Evolutionary conservation across 768 basidiomycete genomes (phyloP), one percentile per base, ranked within the genome.

Genomic region (Phanerochaete sordida): DNA sequence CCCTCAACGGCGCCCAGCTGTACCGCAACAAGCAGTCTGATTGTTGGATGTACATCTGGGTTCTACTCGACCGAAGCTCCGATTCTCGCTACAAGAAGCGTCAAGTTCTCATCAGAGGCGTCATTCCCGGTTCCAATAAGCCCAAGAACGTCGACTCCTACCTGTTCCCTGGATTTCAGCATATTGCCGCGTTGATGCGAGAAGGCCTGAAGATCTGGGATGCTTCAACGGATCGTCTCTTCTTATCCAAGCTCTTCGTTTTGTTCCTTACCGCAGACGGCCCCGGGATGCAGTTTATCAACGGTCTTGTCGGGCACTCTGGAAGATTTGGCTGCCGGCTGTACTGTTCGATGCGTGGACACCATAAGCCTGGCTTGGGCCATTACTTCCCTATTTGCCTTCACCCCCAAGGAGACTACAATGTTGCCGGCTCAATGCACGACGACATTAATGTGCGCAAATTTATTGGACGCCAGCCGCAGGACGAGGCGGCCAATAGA

Each of bases 381-480:
- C 68, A 67, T 23, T 78, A 79, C 46, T 79, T 75, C 59, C 73
- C 76, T 0, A 75, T 63, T 0, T 58, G 64, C 4, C 53, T 70
- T 0, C 62, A 65, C 11, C 77, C 77, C 0, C 9, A 33, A 16
- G 24, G 33, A 6, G 13, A 59, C 39, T 73, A 67, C 33, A 21
- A 13, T 12, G 56, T 73, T 0, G 16, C 27, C 0, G 74, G 72
- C 0, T 73, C 66, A 26, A 51, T 68, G 52, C 76, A 77, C 53
- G 7, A 33, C 1, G 73, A 78, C 39, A 55, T 77, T 1, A 53
- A 73, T 19, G 46, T 73, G 12, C 24, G 16, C 6, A n/a, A 24
- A 16, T 2, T 31, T 1, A 24, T 44, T 54, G 3, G 24, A 2
- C 16, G 23, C 2, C 33, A 13, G 6, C 13, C 33, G 6, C 13